Evolutionary conservation across 1,139 yeast species (phyloP).

Genomic region (Geotrichum fermentans): DNA sequence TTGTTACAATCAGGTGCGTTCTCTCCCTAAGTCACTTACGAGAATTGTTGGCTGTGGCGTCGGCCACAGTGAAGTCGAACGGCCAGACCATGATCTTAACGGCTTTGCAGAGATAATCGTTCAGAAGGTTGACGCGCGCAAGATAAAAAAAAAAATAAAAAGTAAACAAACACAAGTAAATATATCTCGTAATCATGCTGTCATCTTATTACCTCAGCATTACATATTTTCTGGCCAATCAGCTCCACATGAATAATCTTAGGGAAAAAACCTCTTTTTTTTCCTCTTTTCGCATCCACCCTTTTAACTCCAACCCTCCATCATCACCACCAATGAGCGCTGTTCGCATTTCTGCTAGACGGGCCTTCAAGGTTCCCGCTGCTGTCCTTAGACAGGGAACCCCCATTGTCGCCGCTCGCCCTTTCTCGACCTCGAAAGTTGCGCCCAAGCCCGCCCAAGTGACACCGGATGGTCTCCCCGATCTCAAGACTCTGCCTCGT

Average conservation of each 20-base stretch:
- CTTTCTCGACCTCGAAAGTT: constrained; percentile 12
- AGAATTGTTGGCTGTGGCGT: constrained; percentile 11
- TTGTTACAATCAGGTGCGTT: no score
- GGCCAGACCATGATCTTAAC: constrained; percentile 17
- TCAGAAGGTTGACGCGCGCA: background rate
- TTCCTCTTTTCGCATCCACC: background rate
- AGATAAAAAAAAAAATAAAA: background rate
- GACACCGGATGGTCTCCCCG: constrained; percentile 35
- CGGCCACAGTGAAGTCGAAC: constrained; percentile 17
- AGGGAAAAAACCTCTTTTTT: constrained; percentile 1
- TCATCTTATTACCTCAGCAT: background rate
- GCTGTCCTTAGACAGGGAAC: constrained; percentile 4
- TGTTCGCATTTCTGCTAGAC: constrained; percentile 12
- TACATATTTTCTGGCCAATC: constrained; percentile 10
- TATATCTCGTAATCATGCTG: background rate
- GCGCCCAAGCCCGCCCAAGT: constrained; percentile 24
- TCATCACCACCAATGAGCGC: constrained; percentile 12
- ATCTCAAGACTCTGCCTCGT: constrained; percentile 36
- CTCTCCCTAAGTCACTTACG: constrained; percentile 12
- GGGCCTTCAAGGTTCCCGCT: constrained; percentile 5
- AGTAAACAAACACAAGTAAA: constrained; percentile 1
- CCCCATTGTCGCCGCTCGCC: constrained; percentile 7
- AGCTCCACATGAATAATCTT: constrained; percentile 13
- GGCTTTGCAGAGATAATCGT: background rate
- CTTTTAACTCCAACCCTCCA: background rate